These are phyloP conservation scores for Roridomyces roridus DNA, from an alignment of 768 basidiomycete species.

Conservation along the genomic window DNA sequence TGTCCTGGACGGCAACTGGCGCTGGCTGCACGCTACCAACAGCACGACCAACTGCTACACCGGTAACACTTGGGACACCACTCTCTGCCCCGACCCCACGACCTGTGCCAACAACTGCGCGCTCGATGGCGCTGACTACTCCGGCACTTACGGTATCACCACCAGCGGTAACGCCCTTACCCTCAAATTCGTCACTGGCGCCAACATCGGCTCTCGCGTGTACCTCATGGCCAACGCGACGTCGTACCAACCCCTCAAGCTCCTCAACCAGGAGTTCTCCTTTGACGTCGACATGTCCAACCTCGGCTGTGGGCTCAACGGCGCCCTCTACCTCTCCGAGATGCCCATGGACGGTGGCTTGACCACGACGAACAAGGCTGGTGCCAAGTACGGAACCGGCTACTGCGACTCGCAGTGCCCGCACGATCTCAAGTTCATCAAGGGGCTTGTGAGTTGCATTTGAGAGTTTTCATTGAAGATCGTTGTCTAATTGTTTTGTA, in stretches of 20 bases:
- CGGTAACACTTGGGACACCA: slow-evolving; percentile 59
- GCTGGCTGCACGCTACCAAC: slow-evolving; percentile 49
- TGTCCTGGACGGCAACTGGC: slow-evolving; percentile 62
- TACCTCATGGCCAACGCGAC: slow-evolving; percentile 57
- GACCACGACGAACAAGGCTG: slow-evolving; percentile 60
- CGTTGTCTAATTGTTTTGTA: slow-evolving; percentile 24
- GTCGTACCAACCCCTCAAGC: slow-evolving; percentile 50
- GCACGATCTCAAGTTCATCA: slow-evolving; percentile 64
- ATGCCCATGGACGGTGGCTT: slow-evolving; percentile 64
- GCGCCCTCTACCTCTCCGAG: slow-evolving; percentile 62
- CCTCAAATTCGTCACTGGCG: slow-evolving; percentile 53
- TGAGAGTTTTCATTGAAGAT: not conserved
- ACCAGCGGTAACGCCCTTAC: slow-evolving; percentile 51
- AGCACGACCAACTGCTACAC: slow-evolving; percentile 56
- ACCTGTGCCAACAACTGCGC: slow-evolving; percentile 54
- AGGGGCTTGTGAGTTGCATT: slow-evolving; percentile 48
- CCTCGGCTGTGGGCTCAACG: slow-evolving; percentile 65
- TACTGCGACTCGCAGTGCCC: slow-evolving; percentile 58
- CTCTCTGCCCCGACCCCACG: slow-evolving; percentile 53
- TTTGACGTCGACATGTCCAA: slow-evolving; percentile 67
- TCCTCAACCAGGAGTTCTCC: slow-evolving; percentile 64
- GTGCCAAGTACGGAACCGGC: slow-evolving; percentile 49
- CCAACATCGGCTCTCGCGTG: slow-evolving; percentile 49
- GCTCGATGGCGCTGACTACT: slow-evolving; percentile 54
- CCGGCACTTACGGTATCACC: slow-evolving; percentile 59